These are phyloP conservation scores for Diutina catenulata DNA, from an alignment of 1,139 yeast genomes.

Conservation along the genomic window DNA sequence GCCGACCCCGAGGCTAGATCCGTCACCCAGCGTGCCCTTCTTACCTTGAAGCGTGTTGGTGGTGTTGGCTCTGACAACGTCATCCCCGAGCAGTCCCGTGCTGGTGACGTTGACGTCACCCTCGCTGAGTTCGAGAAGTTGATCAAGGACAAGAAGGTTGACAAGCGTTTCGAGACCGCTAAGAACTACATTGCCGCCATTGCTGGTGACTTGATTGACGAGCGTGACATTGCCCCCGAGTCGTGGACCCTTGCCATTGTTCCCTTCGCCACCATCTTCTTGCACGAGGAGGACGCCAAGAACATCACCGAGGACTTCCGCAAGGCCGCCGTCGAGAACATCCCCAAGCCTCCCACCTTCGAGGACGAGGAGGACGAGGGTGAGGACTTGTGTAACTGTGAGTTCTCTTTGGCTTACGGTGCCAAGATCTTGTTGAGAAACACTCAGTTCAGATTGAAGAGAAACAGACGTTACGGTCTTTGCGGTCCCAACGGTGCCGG, in stretches of 20 bases:
- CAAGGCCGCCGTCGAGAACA: conserved; percentile 93
- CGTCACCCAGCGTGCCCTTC: conserved; percentile 92
- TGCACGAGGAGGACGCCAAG: conserved; percentile 88
- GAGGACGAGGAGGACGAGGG: conserved; percentile 99
- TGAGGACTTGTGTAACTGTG: conserved; percentile 99
- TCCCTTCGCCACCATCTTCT: conserved; percentile 91
- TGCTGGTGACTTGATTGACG: conserved; percentile 98
- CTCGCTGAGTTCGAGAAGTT: conserved; percentile 69
- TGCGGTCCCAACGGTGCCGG: conserved; percentile 99
- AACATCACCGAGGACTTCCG: conserved; percentile 89
- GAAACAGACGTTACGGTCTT: conserved; percentile 99
- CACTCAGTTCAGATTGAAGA: conserved; percentile 97
- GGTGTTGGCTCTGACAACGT: conserved; percentile 80
- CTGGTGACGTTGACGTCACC: conserved; percentile 91
- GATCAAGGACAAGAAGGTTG: conserved; percentile 58
- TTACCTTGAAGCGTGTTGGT: conserved; percentile 98
- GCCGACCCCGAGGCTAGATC: conserved; percentile 99
- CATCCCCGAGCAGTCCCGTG: conserved; percentile 94
- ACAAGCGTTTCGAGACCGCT: conserved; percentile 67
- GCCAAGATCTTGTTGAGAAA: conserved; percentile 99
- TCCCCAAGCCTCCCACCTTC: conserved; percentile 89
- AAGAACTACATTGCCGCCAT: conserved; percentile 81
- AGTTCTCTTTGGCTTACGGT: conserved; percentile 99
- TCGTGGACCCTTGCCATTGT: conserved; percentile 84
- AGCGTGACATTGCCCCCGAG: conserved; percentile 87